A percentile compares a stretch with the other conserved stretches of the same genome.
These are phyloP conservation scores for Nemania sp. DNA, from an alignment of 2,329 filamentous ascomycete species.

Conservation along the genomic window DNA sequence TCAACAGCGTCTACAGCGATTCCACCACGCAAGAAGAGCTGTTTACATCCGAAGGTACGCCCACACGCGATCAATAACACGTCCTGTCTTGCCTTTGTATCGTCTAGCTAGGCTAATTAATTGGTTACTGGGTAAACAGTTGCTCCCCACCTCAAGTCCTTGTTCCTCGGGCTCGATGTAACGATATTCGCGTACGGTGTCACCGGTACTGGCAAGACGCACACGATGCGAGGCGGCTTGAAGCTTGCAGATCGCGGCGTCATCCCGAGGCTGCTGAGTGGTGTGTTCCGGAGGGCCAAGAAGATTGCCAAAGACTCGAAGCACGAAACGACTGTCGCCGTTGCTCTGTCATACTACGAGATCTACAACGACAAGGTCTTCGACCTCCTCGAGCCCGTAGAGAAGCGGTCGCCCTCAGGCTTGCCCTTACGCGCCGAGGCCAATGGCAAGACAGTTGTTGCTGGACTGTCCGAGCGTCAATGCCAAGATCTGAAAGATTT, in stretches of 20 bases:
- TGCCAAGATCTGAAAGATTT: slow-evolving; percentile 89
- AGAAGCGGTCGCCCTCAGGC: slow-evolving; percentile 81
- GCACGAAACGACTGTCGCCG: slow-evolving; percentile 70
- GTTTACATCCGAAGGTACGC: slow-evolving; percentile 84
- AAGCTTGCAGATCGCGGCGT: slow-evolving; percentile 83
- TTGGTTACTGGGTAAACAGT: slow-evolving; percentile 66
- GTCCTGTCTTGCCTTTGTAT: too few species aligned
- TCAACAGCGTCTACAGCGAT: slow-evolving; percentile 89
- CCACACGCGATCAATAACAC: neutral
- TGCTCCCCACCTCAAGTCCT: slow-evolving; percentile 83
- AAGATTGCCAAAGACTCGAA: slow-evolving; percentile 81
- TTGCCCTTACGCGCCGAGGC: slow-evolving; percentile 84
- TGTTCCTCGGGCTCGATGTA: slow-evolving; percentile 86
- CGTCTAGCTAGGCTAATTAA: too few species aligned
- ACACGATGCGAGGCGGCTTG: slow-evolving; percentile 92
- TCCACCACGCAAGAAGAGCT: slow-evolving; percentile 80
- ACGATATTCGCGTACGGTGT: slow-evolving; percentile 93
- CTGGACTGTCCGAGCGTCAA: slow-evolving; percentile 79
- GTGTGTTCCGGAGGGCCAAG: slow-evolving; percentile 81
- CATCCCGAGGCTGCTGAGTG: slow-evolving; percentile 82
- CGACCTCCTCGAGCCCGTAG: slow-evolving; percentile 83
- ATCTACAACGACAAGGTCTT: slow-evolving; percentile 97
- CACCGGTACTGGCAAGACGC: slow-evolving; percentile 91
- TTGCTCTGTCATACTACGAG: slow-evolving; percentile 88
- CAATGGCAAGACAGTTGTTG: slow-evolving; percentile 82